These are phyloP conservation scores for Fraxinus anomala DNA, from an alignment of 257 asterid species.

Conservation along the genomic window DNA sequence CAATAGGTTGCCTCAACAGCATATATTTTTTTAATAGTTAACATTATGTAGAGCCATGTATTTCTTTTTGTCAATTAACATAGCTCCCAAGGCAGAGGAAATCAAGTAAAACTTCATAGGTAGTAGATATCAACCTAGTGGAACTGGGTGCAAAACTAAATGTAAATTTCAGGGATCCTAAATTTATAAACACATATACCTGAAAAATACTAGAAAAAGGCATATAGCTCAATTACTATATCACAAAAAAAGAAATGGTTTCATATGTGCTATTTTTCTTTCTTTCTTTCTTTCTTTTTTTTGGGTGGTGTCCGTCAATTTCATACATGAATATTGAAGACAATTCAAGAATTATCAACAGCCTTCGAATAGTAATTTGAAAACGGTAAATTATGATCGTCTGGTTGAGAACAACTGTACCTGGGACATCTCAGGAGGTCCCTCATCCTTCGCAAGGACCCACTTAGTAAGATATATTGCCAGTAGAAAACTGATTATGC, in stretches of 20 bases:
- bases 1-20: background rate
- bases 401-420: slow-evolving; percentile 41
- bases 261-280: background rate
- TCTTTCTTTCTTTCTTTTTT: too few relatives aligned
- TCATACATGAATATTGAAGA: background rate
- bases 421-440: slow-evolving; percentile 98
- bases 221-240: background rate
- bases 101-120: background rate
- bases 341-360: background rate
- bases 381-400: background rate
- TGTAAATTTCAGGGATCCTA: background rate
- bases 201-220: background rate
- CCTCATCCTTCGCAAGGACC: slow-evolving; percentile 97
- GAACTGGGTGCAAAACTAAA: background rate
- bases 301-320: background rate
- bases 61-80: background rate
- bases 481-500: slow-evolving; percentile 75
- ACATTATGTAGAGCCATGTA: background rate
- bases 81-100: background rate
- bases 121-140: background rate
- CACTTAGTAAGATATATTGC: slow-evolving; percentile 84
- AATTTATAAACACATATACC: background rate
- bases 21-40: background rate
- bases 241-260: background rate
- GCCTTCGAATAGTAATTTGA: background rate